Evolutionary conservation across 176 grass and related monocot species (phyloP), one percentile per base, ranked within the genome.

Genomic region (Phoenix dactylifera): DNA sequence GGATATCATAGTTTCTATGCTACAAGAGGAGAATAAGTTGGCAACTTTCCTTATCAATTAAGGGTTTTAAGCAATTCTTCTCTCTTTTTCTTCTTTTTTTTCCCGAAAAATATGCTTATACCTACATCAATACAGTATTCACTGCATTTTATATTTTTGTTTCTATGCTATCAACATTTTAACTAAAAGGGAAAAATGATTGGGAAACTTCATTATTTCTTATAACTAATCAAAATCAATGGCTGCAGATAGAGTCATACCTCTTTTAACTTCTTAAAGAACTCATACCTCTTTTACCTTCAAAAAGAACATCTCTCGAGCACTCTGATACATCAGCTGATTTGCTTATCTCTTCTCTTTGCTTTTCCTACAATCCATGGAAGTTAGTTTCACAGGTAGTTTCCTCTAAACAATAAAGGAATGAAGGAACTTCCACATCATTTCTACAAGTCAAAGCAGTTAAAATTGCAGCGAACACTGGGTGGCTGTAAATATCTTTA

Each of bases 301-400:
- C n/a, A n/a, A 57, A 50, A 7, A 52, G 39, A 30, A 51, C 26
- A 60, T 76, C 59, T 70, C 66, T 50, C 22, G 60, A 54, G 60
- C 35, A 66, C 9, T 71, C 59, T 15, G n/a, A 35, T 72, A 26
- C 66, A 49, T 65, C 71, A 66, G 49, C 72, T 1, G 60, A 58
- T 51, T 75, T 72, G 69, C 76, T 76, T 6, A 81, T 63, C 5
- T 75, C 59, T 69, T 76, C 58, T 15, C 76, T 72, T 82, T 82
- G 79, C 24, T 76, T 82, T 60, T 76, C 79, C 59, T 76, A 75
- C 25, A 52, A 39, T 64, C 9, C 44, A 71, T 66, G 24, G 14
- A 71, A 4, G 29, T 76, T 55, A 60, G 56, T 22, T 59, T 71
- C 60, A 68, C 51, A 50, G 22, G 51, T 23, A 49, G 48, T 70